Percentiles rank a stretch among this genome's conserved stretches.
Evolutionary conservation across 257 asterid species (phyloP).

Genomic region (Gardenia jasminoides): DNA sequence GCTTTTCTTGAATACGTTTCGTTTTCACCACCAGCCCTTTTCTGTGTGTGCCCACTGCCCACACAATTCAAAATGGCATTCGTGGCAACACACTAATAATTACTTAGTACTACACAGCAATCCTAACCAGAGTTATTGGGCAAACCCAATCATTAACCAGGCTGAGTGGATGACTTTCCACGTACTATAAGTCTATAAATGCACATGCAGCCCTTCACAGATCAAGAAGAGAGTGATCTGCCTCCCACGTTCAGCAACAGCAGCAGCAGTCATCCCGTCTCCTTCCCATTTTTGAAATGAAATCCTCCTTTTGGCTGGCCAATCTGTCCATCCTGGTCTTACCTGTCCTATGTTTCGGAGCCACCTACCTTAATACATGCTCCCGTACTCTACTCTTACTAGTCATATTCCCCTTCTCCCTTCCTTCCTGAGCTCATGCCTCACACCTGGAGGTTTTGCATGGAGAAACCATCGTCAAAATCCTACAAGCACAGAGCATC

Average conservation of each 20-base stretch:
- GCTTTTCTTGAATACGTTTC: neutral
- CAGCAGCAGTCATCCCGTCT: neutral
- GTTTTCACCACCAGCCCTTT: too few species aligned
- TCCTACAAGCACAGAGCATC: slow-evolving; percentile 21
- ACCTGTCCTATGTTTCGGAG: slow-evolving; percentile 32
- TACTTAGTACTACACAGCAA: too few species aligned
- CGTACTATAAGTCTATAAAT: slow-evolving; percentile 51
- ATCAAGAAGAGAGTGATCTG: neutral
- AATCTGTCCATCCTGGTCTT: slow-evolving; percentile 29
- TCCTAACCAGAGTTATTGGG: slow-evolving; percentile 22
- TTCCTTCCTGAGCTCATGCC: slow-evolving; percentile 24
- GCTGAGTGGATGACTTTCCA: slow-evolving; percentile 30
- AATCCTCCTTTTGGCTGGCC: slow-evolving; percentile 26
- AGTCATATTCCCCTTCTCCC: slow-evolving; percentile 22
- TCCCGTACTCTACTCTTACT: slow-evolving; percentile 25
- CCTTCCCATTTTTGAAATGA: slow-evolving; percentile 26
- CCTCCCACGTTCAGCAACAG: slow-evolving; percentile 4
- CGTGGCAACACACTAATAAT: neutral
- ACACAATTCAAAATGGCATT: neutral
- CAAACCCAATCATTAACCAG: slow-evolving; percentile 21
- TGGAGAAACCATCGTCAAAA: slow-evolving; percentile 46
- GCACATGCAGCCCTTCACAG: slow-evolving; percentile 35
- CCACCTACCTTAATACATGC: slow-evolving; percentile 20
- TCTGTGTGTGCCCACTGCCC: too few species aligned
- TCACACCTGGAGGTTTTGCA: slow-evolving; percentile 50